Percentiles rank a stretch among this genome's conserved stretches.
Evolutionary conservation across 73 alveolate species (phyloP).

Genomic region (Durusdinium trenchii): DNA sequence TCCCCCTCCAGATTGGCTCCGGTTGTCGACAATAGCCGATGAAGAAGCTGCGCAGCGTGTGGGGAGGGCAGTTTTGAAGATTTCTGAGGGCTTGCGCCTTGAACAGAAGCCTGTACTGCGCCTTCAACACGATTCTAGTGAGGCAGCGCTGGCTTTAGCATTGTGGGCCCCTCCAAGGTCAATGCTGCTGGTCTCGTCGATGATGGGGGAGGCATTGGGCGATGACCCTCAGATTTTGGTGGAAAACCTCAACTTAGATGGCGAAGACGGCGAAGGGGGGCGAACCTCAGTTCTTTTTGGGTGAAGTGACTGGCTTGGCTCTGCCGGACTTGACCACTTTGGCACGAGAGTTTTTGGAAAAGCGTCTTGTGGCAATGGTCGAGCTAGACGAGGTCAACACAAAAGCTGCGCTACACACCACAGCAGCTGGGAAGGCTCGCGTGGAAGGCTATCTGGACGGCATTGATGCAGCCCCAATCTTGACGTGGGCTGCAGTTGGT

Average conservation of each 20-base stretch:
- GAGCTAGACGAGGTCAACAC: neutral
- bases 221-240: neutral
- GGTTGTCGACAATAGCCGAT: neutral
- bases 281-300: neutral
- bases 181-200: slow-evolving; percentile 24
- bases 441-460: too few relatives aligned
- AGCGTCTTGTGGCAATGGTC: neutral
- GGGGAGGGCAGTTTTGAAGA: neutral
- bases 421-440: neutral
- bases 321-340: neutral
- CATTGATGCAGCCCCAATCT: neutral
- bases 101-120: neutral
- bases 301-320: neutral
- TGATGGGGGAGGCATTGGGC: slow-evolving; percentile 29
- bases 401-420: neutral
- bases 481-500: slow-evolving; percentile 10
- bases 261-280: neutral
- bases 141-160: neutral
- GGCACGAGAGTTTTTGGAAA: neutral
- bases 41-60: neutral
- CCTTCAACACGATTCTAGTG: neutral
- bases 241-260: slow-evolving; percentile 18
- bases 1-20: slow-evolving; percentile 54
- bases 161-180: slow-evolving; percentile 44
- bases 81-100: slow-evolving; percentile 26